Base-by-base conservation (phyloP, 305 asterid genomes). In the Solanum chacoense region DNA sequence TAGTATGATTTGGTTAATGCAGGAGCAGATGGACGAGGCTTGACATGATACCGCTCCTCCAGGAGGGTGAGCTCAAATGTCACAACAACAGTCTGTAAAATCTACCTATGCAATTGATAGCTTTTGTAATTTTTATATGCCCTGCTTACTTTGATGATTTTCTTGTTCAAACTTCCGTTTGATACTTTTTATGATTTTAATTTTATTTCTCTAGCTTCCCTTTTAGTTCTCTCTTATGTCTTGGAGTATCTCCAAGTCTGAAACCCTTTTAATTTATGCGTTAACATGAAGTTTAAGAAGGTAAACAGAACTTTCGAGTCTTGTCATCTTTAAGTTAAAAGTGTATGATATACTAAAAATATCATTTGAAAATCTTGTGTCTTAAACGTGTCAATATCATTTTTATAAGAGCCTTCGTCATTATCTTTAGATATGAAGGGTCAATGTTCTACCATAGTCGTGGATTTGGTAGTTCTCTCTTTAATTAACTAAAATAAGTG, bases 11-110 rank as follows among this genome's bases (percentile, higher is more conserved):
- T 88, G 85, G 89, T 65, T 80, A 20, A 90, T 91, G 93, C 94
- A 94, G 96, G 96, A 94, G 73, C 94, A 93, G 84, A 90, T 90
- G 80, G 95, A 93, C 16, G 96, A 94, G 74, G 92, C 91, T 83
- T 94, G 93, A 94, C 63, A 78, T 74, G 38, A 89, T n/a, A 91
- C 87, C 90, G 88, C 92, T 90, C 91, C 91, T 90, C 88, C 88
- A 87, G 94, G 92, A 91, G 94, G 91, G 90, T 92, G 93, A 92
- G 91, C 91, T 91, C 90, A 89, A 90, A 92, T 90, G 92, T 92
- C 95, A 91, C 76, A 32, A 34, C 88, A 86, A 1, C 86, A 65
- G 63, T 93, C 85, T 91, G 86, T 92, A 91, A 75, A 75, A 91
- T 92, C 90, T 92, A 90, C 92, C 87, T 88, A 90, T 92, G 90